Percentiles rank a stretch among this genome's conserved stretches.
These are phyloP conservation scores for Hirschfeldia incana DNA, from an alignment of 345 rosid genomes.

Conservation along the genomic window DNA sequence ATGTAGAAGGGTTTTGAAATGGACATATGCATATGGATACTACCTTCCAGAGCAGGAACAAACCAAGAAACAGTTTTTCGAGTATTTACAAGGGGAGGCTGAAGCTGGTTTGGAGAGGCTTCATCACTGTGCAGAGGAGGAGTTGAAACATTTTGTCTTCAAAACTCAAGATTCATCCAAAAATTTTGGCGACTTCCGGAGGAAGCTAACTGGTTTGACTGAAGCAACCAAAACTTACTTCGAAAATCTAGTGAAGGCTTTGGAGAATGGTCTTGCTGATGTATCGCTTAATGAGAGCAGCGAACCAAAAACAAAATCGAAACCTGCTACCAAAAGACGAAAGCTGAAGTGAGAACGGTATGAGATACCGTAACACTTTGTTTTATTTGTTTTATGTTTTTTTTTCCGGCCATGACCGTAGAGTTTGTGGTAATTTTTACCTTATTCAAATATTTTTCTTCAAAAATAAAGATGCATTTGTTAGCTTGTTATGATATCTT, in stretches of 20 bases:
- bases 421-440: neutral
- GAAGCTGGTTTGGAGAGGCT: neutral
- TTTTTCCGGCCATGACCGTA: neutral
- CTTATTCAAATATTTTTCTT: neutral
- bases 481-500: neutral
- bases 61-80: neutral
- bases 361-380: neutral
- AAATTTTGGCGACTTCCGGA: neutral
- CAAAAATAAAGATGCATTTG: neutral
- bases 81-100: neutral
- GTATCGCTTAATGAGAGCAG: neutral
- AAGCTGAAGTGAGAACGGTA: neutral
- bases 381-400: neutral
- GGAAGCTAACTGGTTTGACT: neutral
- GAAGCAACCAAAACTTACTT: neutral
- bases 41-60: neutral
- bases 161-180: neutral
- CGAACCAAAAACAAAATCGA: neutral
- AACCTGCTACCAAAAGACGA: neutral
- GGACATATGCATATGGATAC: conserved; percentile 4
- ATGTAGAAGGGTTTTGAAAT: neutral
- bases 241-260: neutral
- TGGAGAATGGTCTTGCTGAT: conserved; percentile 5
- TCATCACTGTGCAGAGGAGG: neutral
- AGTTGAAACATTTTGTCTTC: neutral